These are phyloP conservation scores for Atkinsonella texensis DNA, from an alignment of 2,329 filamentous ascomycete genomes.

Conservation along the genomic window DNA sequence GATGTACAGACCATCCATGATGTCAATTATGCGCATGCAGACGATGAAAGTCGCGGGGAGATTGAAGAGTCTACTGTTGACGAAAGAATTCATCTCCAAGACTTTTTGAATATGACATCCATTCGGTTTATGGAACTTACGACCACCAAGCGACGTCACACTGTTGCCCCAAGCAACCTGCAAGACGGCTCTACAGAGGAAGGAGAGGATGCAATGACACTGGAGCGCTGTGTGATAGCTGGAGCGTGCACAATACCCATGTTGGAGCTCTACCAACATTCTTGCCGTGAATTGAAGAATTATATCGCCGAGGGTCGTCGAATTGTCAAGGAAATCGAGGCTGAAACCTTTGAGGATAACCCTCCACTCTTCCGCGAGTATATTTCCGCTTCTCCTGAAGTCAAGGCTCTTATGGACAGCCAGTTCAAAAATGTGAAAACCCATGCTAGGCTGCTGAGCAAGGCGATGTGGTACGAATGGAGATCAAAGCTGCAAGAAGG, in stretches of 20 bases:
- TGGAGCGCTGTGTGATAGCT: conserved; percentile 75
- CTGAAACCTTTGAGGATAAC: conserved; percentile 79
- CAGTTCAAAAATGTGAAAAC: conserved; percentile 98
- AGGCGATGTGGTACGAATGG: conserved; percentile 98
- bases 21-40: conserved; percentile 31
- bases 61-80: conserved; percentile 37
- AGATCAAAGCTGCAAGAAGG: conserved; percentile 76
- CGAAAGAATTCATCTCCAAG: conserved; percentile 66
- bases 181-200: conserved; percentile 29
- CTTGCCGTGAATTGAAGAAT: conserved; percentile 88
- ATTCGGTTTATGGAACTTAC: conserved; percentile 98
- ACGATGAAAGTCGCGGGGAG: conserved; percentile 28
- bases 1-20: conserved; percentile 34
- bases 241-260: conserved; percentile 86
- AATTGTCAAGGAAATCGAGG: conserved; percentile 84
- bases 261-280: conserved; percentile 90
- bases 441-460: conserved; percentile 77
- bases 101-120: conserved; percentile 89
- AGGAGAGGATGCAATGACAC: conserved; percentile 39
- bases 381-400: conserved; percentile 68
- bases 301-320: conserved; percentile 90
- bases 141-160: conserved; percentile 88
- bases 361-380: conserved; percentile 89
- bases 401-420: conserved; percentile 81
- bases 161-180: conserved; percentile 47